phyloP scores from a whole-genome alignment of 768 basidiomycete species.

The Royoungia palumana region DNA sequence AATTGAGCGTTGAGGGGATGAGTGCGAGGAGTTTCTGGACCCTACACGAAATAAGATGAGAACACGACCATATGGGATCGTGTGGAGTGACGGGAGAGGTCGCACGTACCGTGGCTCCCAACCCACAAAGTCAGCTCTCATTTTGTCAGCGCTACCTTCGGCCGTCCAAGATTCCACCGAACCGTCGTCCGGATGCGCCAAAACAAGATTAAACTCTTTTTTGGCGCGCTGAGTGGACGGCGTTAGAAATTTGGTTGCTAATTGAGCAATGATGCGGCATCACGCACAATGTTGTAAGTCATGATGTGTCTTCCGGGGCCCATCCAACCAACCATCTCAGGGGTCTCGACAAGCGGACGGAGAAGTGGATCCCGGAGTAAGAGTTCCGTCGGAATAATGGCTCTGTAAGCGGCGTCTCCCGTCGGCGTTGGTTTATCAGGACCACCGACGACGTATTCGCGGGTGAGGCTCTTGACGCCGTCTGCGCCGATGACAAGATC shows the following conservation, averaged over 20 bases:
- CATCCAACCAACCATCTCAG: constrained; percentile 60
- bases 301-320: constrained; percentile 48
- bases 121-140: constrained; percentile 43
- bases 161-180: constrained; percentile 45
- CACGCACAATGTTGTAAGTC: constrained; percentile 42
- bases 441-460: constrained; percentile 48
- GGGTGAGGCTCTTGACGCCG: constrained; percentile 50
- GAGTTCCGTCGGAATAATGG: constrained; percentile 42
- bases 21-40: constrained; percentile 44
- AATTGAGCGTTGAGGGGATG: constrained; percentile 45
- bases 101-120: constrained; percentile 47
- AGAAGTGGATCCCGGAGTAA: constrained; percentile 53
- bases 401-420: constrained; percentile 63
- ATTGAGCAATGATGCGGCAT: not conserved
- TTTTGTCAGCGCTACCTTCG: constrained; percentile 41
- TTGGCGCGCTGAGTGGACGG: constrained; percentile 27
- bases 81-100: not conserved
- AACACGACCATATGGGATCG: not conserved
- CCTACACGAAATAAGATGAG: constrained; percentile 22
- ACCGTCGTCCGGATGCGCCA: constrained; percentile 39
- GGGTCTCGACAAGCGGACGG: constrained; percentile 44
- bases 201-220: constrained; percentile 45
- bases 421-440: constrained; percentile 47
- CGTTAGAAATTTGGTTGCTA: no score
- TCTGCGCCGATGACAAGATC: constrained; percentile 51